A percentile compares a stretch with the other conserved stretches of the same genome.
These are phyloP conservation scores for Talaromyces rugulosus DNA, from an alignment of 2,329 filamentous ascomycete genomes.

Conservation along the genomic window DNA sequence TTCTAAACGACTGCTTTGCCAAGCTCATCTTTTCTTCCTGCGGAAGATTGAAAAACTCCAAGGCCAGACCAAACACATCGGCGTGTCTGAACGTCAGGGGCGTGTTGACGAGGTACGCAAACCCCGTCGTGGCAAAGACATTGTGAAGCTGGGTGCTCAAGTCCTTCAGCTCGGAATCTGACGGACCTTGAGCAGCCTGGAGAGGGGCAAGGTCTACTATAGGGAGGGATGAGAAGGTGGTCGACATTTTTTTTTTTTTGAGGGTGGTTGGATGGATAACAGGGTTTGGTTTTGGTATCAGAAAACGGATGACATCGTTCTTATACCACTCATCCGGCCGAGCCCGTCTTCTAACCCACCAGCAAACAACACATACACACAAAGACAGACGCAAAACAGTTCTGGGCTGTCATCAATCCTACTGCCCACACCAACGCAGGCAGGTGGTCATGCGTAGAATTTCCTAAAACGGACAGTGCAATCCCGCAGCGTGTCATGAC, in stretches of 20 bases:
- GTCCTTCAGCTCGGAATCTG: slow-evolving; percentile 20
- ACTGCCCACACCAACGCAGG: neutral
- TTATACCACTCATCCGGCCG: neutral
- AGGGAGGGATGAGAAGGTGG: slow-evolving; percentile 39
- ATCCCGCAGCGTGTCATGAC: neutral
- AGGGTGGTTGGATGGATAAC: neutral
- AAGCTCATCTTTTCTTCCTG: slow-evolving; percentile 36
- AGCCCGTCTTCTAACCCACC: neutral
- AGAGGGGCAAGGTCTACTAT: slow-evolving; percentile 40
- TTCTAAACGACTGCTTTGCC: slow-evolving; percentile 41
- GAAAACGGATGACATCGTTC: neutral
- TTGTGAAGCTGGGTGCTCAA: slow-evolving; percentile 38
- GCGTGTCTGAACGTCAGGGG: slow-evolving; percentile 41
- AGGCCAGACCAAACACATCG: slow-evolving; percentile 39
- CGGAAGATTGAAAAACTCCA: slow-evolving; percentile 36
- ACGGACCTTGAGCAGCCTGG: slow-evolving; percentile 19
- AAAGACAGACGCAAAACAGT: neutral
- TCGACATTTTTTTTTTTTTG: slow-evolving; percentile 30
- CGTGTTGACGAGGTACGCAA: slow-evolving; percentile 43
- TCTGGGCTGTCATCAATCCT: neutral
- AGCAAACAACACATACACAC: neutral
- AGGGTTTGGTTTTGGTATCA: neutral
- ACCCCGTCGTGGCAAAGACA: slow-evolving; percentile 44
- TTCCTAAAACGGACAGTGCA: neutral
- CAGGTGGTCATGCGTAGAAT: neutral